phyloP scores from a whole-genome alignment of 2,329 filamentous ascomycete species.

The Phyllosticta citriasiana region DNA sequence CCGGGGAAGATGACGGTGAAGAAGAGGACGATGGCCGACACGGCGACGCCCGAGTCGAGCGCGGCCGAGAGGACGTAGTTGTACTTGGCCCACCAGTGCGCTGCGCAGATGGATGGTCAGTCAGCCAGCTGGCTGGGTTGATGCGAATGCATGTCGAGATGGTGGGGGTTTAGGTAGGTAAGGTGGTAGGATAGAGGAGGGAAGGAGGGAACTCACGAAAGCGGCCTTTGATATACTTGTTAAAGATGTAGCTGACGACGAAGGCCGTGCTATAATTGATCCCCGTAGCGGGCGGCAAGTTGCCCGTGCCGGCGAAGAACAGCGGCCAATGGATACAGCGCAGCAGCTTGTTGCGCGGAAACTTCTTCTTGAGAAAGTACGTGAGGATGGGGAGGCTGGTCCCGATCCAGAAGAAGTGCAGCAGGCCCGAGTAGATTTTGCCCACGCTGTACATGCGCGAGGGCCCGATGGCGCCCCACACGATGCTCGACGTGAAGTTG shows the following conservation, averaged over 20 bases:
- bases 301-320: slow-evolving; percentile 50
- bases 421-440: slow-evolving; percentile 36
- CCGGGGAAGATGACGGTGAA: slow-evolving; percentile 24
- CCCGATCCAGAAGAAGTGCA: slow-evolving; percentile 45
- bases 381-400: slow-evolving; percentile 42
- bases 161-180: not conserved
- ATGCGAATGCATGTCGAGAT: not conserved
- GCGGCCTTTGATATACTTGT: not conserved
- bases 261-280: slow-evolving; percentile 7
- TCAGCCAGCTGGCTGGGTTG: too few species aligned
- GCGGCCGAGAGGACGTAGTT: slow-evolving; percentile 19
- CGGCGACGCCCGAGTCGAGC: slow-evolving; percentile 25
- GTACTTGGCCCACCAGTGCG: not conserved
- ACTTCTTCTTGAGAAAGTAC: slow-evolving; percentile 40
- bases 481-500: slow-evolving; percentile 57
- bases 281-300: slow-evolving; percentile 41
- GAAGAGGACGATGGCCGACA: slow-evolving; percentile 24
- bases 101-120: not conserved
- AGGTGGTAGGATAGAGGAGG: slow-evolving; percentile 3
- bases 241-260: not conserved
- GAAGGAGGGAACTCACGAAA: not conserved
- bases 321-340: slow-evolving; percentile 45
- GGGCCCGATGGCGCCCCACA: slow-evolving; percentile 57
- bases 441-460: slow-evolving; percentile 38
- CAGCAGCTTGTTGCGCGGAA: slow-evolving; percentile 37